A percentile compares a stretch with the other conserved stretches of the same genome.
Conservation (phyloP, 345 rosid genomes). For the Psidium friedrichsthalianum region DNA sequence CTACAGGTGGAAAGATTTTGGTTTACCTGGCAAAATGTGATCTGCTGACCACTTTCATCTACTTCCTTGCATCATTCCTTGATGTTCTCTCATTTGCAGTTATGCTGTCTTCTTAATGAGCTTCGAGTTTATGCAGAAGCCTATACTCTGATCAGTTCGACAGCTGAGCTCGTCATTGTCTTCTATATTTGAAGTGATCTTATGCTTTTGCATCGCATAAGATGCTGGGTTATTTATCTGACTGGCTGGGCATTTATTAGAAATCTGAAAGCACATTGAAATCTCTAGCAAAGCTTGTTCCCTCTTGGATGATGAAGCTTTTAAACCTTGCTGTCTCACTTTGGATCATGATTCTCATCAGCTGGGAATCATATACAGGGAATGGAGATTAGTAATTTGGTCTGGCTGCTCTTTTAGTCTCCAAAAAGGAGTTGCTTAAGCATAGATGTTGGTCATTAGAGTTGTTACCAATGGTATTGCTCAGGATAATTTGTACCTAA, state of each 20-base stretch:
- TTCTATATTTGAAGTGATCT: background rate
- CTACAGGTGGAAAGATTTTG: background rate
- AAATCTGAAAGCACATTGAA: background rate
- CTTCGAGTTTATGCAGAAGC: background rate
- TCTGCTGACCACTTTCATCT: background rate
- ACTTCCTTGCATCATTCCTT: background rate
- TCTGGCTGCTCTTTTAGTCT: background rate
- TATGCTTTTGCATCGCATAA: background rate
- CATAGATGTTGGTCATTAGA: background rate
- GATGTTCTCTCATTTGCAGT: background rate
- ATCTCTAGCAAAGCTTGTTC: background rate
- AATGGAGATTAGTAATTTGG: background rate
- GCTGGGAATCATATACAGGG: background rate
- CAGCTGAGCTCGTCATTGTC: background rate
- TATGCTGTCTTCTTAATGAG: background rate
- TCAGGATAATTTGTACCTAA: background rate
- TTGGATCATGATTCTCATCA: background rate
- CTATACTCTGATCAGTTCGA: background rate
- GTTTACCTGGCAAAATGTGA: background rate
- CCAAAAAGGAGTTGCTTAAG: background rate
- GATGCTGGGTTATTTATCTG: conserved; percentile 25
- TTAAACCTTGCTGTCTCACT: background rate
- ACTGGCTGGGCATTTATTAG: conserved; percentile 16
- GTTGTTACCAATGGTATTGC: background rate
- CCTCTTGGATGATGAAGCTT: background rate